Percentiles rank a stretch among this genome's conserved stretches.
Evolutionary conservation across 768 basidiomycete genomes (phyloP).

Genomic region (Chalciporus chontae): DNA sequence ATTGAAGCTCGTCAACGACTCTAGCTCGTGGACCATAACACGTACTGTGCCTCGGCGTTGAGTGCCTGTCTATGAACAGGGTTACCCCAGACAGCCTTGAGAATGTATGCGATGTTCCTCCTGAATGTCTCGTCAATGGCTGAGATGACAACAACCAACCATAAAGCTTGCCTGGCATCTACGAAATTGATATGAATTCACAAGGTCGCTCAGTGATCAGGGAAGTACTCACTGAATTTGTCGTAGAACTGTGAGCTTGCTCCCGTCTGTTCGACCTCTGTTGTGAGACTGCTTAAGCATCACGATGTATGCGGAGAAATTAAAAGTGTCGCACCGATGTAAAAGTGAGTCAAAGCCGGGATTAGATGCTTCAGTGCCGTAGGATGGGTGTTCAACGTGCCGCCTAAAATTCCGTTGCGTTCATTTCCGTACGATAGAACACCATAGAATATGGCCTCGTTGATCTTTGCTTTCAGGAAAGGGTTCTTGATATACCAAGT

Average conservation of each 20-base stretch:
- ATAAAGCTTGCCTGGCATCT: constrained; percentile 51
- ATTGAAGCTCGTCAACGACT: constrained; percentile 6
- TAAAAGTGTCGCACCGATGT: constrained; percentile 63
- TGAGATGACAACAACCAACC: not conserved
- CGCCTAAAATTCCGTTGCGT: constrained; percentile 71
- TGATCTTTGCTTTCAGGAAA: constrained; percentile 93
- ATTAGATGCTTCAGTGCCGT: constrained; percentile 87
- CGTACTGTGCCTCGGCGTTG: constrained; percentile 72
- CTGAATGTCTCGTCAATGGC: constrained; percentile 37
- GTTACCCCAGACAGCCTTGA: constrained; percentile 91
- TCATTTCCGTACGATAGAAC: constrained; percentile 64
- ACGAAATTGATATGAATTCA: not conserved
- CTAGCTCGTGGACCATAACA: not conserved
- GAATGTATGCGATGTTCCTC: constrained; percentile 81
- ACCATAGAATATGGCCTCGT: constrained; percentile 79
- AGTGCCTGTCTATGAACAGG: constrained; percentile 85
- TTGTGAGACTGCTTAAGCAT: constrained; percentile 1
- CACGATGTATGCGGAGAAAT: not conserved
- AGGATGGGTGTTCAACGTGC: constrained; percentile 78
- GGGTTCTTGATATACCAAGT: constrained; percentile 99
- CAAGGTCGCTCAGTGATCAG: constrained; percentile 7
- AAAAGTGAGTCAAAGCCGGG: constrained; percentile 89
- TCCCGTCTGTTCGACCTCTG: constrained; percentile 97
- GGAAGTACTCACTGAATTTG: constrained; percentile 77
- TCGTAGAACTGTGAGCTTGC: constrained; percentile 99